Conservation (phyloP, 345 rosid species). For the Syzygium jambos region DNA sequence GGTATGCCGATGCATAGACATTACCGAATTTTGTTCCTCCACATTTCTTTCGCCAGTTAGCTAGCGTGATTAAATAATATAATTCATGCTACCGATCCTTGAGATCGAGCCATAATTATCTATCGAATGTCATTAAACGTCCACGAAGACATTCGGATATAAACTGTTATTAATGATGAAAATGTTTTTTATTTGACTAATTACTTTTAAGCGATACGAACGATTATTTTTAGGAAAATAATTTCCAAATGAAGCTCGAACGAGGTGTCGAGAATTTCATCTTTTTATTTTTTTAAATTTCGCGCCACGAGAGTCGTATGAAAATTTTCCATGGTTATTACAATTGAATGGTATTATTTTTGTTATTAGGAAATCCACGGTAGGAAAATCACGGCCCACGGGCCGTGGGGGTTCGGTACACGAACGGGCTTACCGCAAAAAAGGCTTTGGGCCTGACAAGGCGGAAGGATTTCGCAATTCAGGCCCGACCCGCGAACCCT, state of each 20-base stretch:
- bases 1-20: no score
- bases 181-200: neutral
- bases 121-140: no score
- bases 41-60: no score
- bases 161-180: neutral
- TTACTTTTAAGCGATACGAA: accelerated
- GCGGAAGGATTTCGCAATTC: neutral
- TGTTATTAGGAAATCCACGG: neutral
- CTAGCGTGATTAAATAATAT: no score
- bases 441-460: neutral
- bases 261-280: no score
- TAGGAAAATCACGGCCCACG: neutral
- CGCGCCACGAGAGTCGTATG: neutral
- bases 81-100: no score
- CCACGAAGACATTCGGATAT: neutral
- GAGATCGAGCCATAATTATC: no score
- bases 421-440: neutral
- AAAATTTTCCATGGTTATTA: neutral
- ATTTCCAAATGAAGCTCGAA: no score
- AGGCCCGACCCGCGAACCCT: neutral
- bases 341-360: neutral
- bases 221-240: no score
- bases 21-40: no score
- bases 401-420: neutral
- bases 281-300: no score